These are phyloP conservation scores for Carex arenaria DNA, from an alignment of 202 grass and related monocot genomes.

Conservation along the genomic window DNA sequence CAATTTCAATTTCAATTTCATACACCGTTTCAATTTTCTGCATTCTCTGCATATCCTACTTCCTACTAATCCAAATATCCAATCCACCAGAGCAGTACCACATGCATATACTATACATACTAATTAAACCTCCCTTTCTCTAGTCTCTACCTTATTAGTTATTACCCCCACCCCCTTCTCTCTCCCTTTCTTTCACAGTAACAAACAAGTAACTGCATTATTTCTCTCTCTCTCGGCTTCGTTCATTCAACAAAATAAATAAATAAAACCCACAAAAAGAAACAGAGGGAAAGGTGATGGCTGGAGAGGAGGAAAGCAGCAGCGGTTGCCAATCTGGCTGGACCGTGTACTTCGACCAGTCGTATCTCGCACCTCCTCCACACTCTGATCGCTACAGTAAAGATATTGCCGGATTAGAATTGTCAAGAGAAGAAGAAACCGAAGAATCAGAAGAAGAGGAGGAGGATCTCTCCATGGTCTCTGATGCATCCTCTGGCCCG, in stretches of 20 bases:
- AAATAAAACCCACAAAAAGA: slow-evolving; percentile 12
- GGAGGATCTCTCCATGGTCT: slow-evolving; percentile 93
- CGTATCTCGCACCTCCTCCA: slow-evolving; percentile 27
- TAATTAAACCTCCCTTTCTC: neutral
- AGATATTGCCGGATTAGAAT: neutral
- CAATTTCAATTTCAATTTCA: no score
- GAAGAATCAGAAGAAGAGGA: slow-evolving; percentile 37
- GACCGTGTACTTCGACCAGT: slow-evolving; percentile 81
- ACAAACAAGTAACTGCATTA: slow-evolving; percentile 22
- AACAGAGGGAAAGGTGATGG: slow-evolving; percentile 27
- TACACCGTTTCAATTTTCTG: neutral
- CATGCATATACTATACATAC: neutral
- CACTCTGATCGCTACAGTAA: slow-evolving; percentile 12
- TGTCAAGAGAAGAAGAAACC: neutral
- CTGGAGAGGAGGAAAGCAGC: slow-evolving; percentile 53
- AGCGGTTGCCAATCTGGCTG: slow-evolving; percentile 94
- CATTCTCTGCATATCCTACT: slow-evolving; percentile 5
- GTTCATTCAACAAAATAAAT: slow-evolving; percentile 1
- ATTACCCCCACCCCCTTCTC: no score
- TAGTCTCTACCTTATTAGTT: no score
- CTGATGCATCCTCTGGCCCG: slow-evolving; percentile 92
- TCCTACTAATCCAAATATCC: no score
- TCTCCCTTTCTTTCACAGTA: no score
- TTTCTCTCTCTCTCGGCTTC: slow-evolving; percentile 20
- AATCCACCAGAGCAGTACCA: neutral